phyloP scores from a whole-genome alignment of 176 grass and related monocot genomes.

The Rhynchospora tenuis region DNA sequence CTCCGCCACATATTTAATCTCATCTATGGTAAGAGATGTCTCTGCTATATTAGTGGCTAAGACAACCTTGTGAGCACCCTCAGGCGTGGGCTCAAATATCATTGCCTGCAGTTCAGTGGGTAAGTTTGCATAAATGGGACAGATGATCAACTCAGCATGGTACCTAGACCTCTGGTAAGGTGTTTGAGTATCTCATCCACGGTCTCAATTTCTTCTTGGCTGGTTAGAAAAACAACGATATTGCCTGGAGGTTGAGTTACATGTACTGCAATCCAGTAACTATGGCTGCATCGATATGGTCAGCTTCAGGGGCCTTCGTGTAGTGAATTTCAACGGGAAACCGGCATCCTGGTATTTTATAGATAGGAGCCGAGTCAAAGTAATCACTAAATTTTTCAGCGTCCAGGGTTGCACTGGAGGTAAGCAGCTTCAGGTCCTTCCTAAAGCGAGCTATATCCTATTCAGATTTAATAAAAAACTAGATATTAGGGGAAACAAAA shows the following conservation, averaged over 20 bases:
- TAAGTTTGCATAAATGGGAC: constrained; percentile 88
- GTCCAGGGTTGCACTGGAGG: too few relatives aligned
- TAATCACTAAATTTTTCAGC: constrained; percentile 94
- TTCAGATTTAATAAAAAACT: constrained; percentile 22
- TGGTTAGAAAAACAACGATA: constrained; percentile 86
- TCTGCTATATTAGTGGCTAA: constrained; percentile 96
- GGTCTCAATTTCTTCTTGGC: constrained; percentile 95
- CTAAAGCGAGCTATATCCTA: constrained; percentile 86
- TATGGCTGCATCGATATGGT: constrained; percentile 92
- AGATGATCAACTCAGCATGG: constrained; percentile 80
- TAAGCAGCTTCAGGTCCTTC: constrained; percentile 80
- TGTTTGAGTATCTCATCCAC: constrained; percentile 95
- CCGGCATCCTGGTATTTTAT: constrained; percentile 80
- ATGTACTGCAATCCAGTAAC: constrained; percentile 89
- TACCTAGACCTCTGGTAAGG: constrained; percentile 76
- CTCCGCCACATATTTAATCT: constrained; percentile 91
- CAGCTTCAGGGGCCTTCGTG: constrained; percentile 89
- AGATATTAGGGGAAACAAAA: too few relatives aligned
- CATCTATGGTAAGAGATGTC: too few relatives aligned
- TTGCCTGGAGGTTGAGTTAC: constrained; percentile 81
- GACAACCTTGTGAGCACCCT: constrained; percentile 85
- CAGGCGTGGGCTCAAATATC: constrained; percentile 84
- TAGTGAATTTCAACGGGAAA: constrained; percentile 85
- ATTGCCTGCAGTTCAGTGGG: constrained; percentile 93
- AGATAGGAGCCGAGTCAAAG: constrained; percentile 81